Conservation (phyloP, 495 filamentous ascomycete species). For the Penicillium cosmopolitanum region DNA sequence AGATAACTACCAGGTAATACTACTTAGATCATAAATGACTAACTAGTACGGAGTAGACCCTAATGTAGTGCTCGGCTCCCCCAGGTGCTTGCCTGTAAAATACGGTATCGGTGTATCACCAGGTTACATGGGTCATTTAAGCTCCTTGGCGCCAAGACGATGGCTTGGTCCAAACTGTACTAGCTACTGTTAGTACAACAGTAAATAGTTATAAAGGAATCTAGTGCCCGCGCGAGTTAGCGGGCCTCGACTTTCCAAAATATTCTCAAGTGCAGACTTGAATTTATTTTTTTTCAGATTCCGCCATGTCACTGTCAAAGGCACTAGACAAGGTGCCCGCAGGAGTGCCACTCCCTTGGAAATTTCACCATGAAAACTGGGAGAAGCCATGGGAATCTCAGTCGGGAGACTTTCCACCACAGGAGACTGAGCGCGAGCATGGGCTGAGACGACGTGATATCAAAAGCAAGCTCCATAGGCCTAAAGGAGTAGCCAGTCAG, state of each 20-base stretch:
- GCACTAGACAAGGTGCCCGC: not conserved
- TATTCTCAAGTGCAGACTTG: too few relatives aligned
- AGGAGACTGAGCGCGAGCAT: not conserved
- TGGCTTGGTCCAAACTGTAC: not conserved
- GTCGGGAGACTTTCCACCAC: not conserved
- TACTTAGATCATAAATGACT: too few relatives aligned
- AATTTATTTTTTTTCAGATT: too few relatives aligned
- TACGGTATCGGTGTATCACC: too few relatives aligned
- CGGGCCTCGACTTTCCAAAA: not conserved
- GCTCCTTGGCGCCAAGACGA: constrained; percentile 4
- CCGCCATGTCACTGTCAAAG: not conserved
- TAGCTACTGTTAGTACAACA: not conserved
- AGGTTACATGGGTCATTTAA: not conserved
- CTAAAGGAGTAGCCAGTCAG: not conserved
- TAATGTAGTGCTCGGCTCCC: too few relatives aligned
- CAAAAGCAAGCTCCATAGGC: not conserved
- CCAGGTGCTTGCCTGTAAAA: too few relatives aligned
- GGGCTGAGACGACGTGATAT: not conserved
- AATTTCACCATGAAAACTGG: constrained; percentile 2
- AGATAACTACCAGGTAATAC: too few relatives aligned
- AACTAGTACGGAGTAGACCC: too few relatives aligned
- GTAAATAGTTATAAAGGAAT: not conserved
- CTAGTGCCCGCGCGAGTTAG: not conserved
- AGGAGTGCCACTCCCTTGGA: not conserved
- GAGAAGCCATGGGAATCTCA: constrained; percentile 4